These are phyloP conservation scores for Pseudogymnoascus sp. DNA, from an alignment of 2,329 filamentous ascomycete genomes.

Conservation along the genomic window DNA sequence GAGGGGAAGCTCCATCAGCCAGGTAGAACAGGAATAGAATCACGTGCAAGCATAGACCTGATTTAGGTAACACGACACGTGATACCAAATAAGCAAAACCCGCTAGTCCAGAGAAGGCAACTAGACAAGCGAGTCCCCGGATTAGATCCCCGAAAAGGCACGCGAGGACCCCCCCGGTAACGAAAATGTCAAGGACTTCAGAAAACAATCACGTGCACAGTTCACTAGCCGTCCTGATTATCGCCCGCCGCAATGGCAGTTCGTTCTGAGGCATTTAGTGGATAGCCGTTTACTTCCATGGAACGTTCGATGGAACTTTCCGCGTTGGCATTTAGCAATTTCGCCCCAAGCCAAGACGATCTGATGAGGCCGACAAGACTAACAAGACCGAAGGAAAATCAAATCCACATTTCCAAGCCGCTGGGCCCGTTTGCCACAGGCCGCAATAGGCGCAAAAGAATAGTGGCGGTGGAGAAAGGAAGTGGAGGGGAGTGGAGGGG, in stretches of 20 bases:
- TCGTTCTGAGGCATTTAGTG: neutral
- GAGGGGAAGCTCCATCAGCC: neutral
- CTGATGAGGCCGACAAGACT: neutral
- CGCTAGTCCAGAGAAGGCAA: neutral
- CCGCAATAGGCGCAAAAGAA: neutral
- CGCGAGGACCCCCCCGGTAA: neutral
- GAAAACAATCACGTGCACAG: neutral
- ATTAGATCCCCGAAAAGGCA: neutral
- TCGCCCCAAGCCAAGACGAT: neutral
- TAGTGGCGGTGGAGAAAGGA: neutral
- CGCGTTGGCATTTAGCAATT: neutral
- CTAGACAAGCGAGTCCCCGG: neutral
- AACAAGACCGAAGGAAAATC: neutral
- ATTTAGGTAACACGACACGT: neutral
- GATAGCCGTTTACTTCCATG: too few species aligned
- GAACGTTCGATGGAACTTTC: too few species aligned
- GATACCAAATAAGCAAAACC: neutral
- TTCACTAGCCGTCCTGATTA: neutral
- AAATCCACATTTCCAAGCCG: neutral
- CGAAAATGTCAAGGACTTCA: neutral
- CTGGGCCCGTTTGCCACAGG: neutral
- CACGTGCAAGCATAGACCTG: neutral
- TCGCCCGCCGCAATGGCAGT: neutral
- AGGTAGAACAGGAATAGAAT: neutral
- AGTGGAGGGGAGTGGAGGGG: neutral